Evolutionary conservation across 2,329 filamentous ascomycete genomes (phyloP), one percentile per base, ranked within the genome.

Genomic region (Colletotrichum caudatum): DNA sequence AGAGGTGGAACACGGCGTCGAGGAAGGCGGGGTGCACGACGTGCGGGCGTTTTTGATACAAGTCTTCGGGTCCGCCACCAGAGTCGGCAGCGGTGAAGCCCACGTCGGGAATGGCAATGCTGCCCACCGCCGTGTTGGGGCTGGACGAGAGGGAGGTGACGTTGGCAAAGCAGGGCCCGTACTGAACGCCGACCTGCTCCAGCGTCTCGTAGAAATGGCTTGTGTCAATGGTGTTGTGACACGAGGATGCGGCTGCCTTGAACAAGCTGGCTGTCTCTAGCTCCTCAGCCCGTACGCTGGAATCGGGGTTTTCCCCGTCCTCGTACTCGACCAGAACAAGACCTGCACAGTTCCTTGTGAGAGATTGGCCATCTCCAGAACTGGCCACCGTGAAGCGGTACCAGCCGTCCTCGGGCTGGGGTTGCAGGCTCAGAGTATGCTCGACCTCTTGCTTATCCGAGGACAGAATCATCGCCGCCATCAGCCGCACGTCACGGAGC

Each of bases 401-500:
- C 50, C 50, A 53, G 12, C 50, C 50, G 23, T 53, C 50, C 26
- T 29, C 50, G 50, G 50, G 9, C 8, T 53, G 50, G 33, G 23
- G 50, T 16, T 53, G 50, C 23, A 53, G 23, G 2, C 11, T 16
- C 29, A 53, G 11, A 14, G 50, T 53, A 29, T 53, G 50, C 50
- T 53, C 50, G 29, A 53, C 50, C n/a, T 53, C 50, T 14, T 11
- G 9, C 23, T 53, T 26, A 4, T 39, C 56, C n/a, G 48, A 18
- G 11, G 61, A 69, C 1, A 74, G 64, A 3, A 60, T 59, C 51
- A 74, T 35, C 8, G 65, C 68, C 14, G 63, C 41, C 26, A 60
- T 73, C 18, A 76, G 73, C 5, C 41, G 46, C 20, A 76, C 62
- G 33, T 75, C 72, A 11, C 70, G 74, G n/a, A 76, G 54, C 26